These are phyloP conservation scores for Herpetomonas samuelpessoai DNA, from an alignment of 208 protist genomes.

Conservation along the genomic window DNA sequence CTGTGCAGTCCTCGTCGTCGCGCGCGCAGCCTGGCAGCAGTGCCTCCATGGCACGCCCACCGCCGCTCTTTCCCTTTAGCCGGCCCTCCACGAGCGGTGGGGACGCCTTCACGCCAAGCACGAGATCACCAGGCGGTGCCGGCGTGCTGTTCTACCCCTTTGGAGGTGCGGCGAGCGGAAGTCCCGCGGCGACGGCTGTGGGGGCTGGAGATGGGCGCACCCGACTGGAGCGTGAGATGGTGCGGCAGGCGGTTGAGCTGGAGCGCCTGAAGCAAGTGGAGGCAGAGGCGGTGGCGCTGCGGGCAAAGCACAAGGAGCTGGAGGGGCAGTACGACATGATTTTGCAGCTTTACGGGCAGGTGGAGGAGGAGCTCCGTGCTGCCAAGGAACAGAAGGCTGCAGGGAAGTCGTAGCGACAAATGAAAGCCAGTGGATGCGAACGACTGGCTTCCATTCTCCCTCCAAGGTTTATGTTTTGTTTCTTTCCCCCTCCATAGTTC, in stretches of 20 bases:
- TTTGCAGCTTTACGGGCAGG: slow-evolving; percentile 78
- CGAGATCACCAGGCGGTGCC: neutral
- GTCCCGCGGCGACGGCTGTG: too few species aligned
- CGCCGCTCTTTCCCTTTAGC: neutral
- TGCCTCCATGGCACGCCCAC: neutral
- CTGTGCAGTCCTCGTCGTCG: neutral
- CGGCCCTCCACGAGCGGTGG: too few species aligned
- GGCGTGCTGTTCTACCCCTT: slow-evolving; percentile 1
- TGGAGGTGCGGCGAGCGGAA: neutral
- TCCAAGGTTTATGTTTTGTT: too few species aligned
- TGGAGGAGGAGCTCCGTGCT: slow-evolving; percentile 63
- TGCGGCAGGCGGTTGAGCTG: slow-evolving; percentile 74
- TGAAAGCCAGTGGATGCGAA: too few species aligned
- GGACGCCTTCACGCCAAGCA: neutral
- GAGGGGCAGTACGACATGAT: slow-evolving; percentile 60
- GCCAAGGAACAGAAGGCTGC: too few species aligned
- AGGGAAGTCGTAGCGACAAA: too few species aligned
- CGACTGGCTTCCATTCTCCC: too few species aligned
- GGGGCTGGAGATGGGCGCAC: slow-evolving; percentile 11
- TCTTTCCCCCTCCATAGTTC: too few species aligned
- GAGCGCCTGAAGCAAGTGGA: slow-evolving; percentile 42
- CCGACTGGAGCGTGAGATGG: slow-evolving; percentile 65
- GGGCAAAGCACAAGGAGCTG: slow-evolving; percentile 31
- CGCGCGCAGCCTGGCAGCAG: neutral
- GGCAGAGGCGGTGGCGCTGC: slow-evolving; percentile 22